Evolutionary conservation across 2,329 filamentous ascomycete genomes (phyloP).

Genomic region (Knoxdaviesia capensis): DNA sequence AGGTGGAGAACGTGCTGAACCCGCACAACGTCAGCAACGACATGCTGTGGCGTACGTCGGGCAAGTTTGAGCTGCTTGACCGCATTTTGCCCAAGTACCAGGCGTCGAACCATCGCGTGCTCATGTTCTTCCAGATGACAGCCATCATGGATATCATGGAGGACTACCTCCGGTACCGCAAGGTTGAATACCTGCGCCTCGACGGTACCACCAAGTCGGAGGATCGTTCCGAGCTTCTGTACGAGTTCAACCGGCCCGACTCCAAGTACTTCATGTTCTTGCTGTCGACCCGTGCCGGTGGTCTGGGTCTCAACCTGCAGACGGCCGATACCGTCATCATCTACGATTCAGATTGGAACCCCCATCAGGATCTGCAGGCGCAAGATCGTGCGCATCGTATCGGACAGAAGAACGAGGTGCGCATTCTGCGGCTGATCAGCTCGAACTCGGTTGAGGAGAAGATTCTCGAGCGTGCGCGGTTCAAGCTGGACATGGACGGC

Average conservation of each 20-base stretch:
- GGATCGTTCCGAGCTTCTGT: slow-evolving; percentile 79
- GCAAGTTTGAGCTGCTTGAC: slow-evolving; percentile 93
- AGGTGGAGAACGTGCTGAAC: slow-evolving; percentile 97
- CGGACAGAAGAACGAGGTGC: slow-evolving; percentile 97
- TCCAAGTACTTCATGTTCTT: slow-evolving; percentile 97
- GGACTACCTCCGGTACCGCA: slow-evolving; percentile 74
- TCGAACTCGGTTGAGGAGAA: slow-evolving; percentile 97
- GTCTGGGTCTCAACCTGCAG: slow-evolving; percentile 89
- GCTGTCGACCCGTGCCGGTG: slow-evolving; percentile 95
- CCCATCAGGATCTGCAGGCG: slow-evolving; percentile 95
- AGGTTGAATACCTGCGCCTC: slow-evolving; percentile 71
- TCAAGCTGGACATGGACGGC: slow-evolving; percentile 97
- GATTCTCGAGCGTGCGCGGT: slow-evolving; percentile 89
- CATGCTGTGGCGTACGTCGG: slow-evolving; percentile 80
- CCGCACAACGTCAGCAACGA: slow-evolving; percentile 77
- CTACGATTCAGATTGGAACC: slow-evolving; percentile 99
- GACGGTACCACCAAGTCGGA: slow-evolving; percentile 97
- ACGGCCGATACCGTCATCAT: slow-evolving; percentile 98
- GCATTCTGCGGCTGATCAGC: slow-evolving; percentile 86
- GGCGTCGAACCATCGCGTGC: slow-evolving; percentile 73
- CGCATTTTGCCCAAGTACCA: slow-evolving; percentile 85
- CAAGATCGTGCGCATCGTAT: slow-evolving; percentile 99
- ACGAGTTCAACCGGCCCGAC: slow-evolving; percentile 69
- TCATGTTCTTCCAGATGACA: slow-evolving; percentile 99
- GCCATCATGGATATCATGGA: slow-evolving; percentile 99